Evolutionary conservation across 1,284 basidiomycete genomes (phyloP), one percentile per base, ranked within the genome.

Genomic region (Fereydounia khargensis): DNA sequence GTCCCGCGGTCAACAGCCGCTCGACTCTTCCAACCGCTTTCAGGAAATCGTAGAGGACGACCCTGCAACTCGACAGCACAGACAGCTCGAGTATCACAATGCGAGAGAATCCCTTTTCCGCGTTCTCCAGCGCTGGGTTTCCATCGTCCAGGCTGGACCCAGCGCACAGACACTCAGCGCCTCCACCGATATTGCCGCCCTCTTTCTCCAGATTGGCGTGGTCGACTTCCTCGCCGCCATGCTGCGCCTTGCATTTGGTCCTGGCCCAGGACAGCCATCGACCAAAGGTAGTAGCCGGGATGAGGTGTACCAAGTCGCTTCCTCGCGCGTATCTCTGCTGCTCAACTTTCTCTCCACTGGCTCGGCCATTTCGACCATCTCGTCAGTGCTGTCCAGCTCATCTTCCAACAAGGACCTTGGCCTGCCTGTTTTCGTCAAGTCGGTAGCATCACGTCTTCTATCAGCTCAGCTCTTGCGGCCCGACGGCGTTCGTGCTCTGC

Each of bases 391-490:
- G 21, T 55, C 47, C 14, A 40, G 47, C 13, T 27, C 17, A 24
- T 28, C 17, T 8, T 42, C 44, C 19, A 38, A 46, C 18, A 39
- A 47, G 18, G 51, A 38, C 21, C 54, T 35, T 1, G 47, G 47
- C 21, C 44, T 51, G 6, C 60, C 65, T 13, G 33, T 42, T 23
- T 68, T 67, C 25, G 55, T 69, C 44, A 53, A 48, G 23, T 11
- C 57, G 4, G 28, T 48, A 10, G 57, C 64, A 0, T 51, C 50
- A n/a, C 55, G 65, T 10, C 47, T 75, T 27, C 44, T 66, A 6
- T 57, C 63, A 6, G 57, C 59, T 13, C 73, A 74, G 42, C 62
- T 75, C 2, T 42, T 73, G 7, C 40, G 73, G 5, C 54, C 65
- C 1, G 68, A 70, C n/a, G 73, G 70, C 10, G 67, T 73, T 2